A percentile compares a stretch with the other conserved stretches of the same genome.
Evolutionary conservation across 208 protist species (phyloP).

Genomic region (Leishmania braziliensis): DNA sequence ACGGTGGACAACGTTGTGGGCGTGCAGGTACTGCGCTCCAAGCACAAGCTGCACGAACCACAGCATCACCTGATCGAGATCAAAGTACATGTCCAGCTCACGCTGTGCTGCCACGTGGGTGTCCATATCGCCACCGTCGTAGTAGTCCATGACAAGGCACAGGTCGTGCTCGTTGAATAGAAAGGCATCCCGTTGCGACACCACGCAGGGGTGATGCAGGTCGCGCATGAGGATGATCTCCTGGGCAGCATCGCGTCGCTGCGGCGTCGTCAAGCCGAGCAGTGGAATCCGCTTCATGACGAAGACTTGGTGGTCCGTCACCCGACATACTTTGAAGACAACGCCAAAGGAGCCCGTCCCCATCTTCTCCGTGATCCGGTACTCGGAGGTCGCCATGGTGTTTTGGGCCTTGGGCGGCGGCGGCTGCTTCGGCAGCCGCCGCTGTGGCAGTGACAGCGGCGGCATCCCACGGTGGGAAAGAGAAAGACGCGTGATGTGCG

Average conservation of each 20-base stretch:
- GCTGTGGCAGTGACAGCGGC: neutral
- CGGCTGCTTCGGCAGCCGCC: neutral
- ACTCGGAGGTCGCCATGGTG: conserved; percentile 33
- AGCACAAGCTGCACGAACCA: conserved; percentile 87
- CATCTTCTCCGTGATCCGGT: conserved; percentile 85
- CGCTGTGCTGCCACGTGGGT: conserved; percentile 54
- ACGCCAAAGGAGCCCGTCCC: conserved; percentile 79
- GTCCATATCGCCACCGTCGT: conserved; percentile 89
- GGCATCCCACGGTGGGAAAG: neutral
- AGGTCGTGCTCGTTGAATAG: conserved; percentile 80
- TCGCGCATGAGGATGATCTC: conserved; percentile 81
- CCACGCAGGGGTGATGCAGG: conserved; percentile 85
- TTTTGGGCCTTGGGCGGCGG: neutral
- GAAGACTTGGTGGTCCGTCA: conserved; percentile 57
- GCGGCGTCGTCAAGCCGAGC: conserved; percentile 49
- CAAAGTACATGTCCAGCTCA: conserved; percentile 70
- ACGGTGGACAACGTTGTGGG: conserved; percentile 76
- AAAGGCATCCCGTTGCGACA: conserved; percentile 78
- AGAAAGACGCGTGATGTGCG: neutral
- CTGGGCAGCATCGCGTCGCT: conserved; percentile 70
- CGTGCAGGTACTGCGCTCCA: conserved; percentile 84
- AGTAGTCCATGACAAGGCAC: conserved; percentile 93
- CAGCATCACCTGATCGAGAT: conserved; percentile 67
- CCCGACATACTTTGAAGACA: conserved; percentile 74
- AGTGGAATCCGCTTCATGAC: conserved; percentile 88